Conservation (phyloP, 352 stramenopile species). For the Pythium volutum region DNA sequence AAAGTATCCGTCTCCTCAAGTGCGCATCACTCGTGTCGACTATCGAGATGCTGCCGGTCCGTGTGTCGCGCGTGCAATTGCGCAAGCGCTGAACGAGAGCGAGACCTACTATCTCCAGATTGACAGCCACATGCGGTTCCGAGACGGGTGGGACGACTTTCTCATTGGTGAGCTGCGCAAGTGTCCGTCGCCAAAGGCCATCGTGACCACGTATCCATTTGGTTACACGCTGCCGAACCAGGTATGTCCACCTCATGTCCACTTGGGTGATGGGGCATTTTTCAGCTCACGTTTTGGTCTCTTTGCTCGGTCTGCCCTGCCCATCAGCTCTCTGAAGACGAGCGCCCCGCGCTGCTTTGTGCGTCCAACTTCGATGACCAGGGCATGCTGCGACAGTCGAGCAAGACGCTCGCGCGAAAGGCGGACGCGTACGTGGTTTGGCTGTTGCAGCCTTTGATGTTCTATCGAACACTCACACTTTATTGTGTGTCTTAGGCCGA, state of each 20-base stretch:
- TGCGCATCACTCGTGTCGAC: slow-evolving; percentile 60
- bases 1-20: slow-evolving; percentile 32
- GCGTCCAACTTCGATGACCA: slow-evolving; percentile 52
- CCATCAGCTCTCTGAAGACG: slow-evolving; percentile 40
- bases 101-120: slow-evolving; percentile 94
- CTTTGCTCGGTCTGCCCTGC: no score
- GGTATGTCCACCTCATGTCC: no score
- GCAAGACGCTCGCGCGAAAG: slow-evolving; percentile 45
- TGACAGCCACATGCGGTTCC: slow-evolving; percentile 93
- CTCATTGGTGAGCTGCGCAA: slow-evolving; percentile 74
- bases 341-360: slow-evolving; percentile 58
- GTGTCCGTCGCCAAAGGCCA: slow-evolving; percentile 47
- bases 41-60: slow-evolving; percentile 83
- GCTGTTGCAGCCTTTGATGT: no score
- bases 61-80: slow-evolving; percentile 82
- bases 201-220: slow-evolving; percentile 93
- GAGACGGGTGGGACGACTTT: slow-evolving; percentile 86
- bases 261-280: no score
- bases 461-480: not conserved
- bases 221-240: slow-evolving; percentile 86
- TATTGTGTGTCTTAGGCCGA: slow-evolving; percentile 31
- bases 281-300: no score
- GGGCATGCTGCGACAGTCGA: slow-evolving; percentile 53
- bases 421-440: slow-evolving; percentile 25
- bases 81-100: slow-evolving; percentile 73